A percentile compares a stretch with the other conserved stretches of the same genome.
phyloP scores from a whole-genome alignment of 768 basidiomycete genomes.

The Lactarius vividus region DNA sequence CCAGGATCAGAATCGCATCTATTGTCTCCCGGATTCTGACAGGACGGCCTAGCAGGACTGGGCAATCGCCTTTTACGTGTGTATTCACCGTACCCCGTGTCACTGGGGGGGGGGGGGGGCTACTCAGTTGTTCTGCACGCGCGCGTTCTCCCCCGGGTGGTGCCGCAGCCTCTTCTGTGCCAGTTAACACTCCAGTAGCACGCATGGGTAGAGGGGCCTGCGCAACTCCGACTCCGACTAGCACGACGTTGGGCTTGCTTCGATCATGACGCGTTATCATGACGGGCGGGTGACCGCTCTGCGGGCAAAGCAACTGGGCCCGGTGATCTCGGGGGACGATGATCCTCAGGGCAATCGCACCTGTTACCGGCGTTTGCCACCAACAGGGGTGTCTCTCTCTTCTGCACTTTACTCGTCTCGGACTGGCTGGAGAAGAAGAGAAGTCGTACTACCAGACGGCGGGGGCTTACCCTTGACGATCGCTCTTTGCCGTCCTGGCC shows the following conservation, averaged over 20 bases:
- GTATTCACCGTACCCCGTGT: not conserved
- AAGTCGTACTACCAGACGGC: not conserved
- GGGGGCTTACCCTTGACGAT: not conserved
- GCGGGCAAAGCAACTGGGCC: not conserved
- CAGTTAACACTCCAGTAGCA: not conserved
- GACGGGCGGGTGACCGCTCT: constrained; percentile 4
- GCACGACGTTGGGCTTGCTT: constrained; percentile 14
- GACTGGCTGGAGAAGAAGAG: not conserved
- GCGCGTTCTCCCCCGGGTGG: not conserved
- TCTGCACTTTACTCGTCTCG: constrained; percentile 1
- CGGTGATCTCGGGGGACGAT: constrained; percentile 31
- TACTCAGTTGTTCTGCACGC: not conserved
- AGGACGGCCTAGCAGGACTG: not conserved
- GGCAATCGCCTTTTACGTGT: constrained; percentile 19
- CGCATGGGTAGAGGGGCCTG: not conserved
- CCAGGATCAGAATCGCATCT: constrained; percentile 24
- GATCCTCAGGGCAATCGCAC: constrained; percentile 11
- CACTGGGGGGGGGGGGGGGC: not conserved
- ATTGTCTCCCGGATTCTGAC: constrained; percentile 4
- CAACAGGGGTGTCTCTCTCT: not conserved
- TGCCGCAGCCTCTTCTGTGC: constrained; percentile 1
- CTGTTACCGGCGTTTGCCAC: not conserved
- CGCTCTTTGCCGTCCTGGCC: not conserved
- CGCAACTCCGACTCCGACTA: not conserved
- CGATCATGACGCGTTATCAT: constrained; percentile 5